These are phyloP conservation scores for Vigna unguiculata DNA, from an alignment of 306 rosid species.

Conservation along the genomic window DNA sequence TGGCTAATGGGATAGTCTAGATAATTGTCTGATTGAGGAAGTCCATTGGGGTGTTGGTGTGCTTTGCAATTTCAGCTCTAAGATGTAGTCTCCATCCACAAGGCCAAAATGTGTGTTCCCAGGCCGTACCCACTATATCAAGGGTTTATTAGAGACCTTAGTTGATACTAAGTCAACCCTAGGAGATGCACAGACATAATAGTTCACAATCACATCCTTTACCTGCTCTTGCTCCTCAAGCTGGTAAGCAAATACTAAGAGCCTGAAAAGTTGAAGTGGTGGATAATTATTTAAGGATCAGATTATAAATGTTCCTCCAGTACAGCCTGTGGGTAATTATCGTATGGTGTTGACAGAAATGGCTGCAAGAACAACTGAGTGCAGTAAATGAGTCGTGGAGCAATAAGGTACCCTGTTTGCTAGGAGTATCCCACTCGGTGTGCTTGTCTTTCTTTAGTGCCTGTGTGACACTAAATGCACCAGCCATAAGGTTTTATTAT, in stretches of 20 bases:
- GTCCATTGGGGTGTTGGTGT: constrained; percentile 21
- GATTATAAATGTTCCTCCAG: constrained; percentile 22
- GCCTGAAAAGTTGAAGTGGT: constrained; percentile 14
- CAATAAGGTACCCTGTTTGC: neutral
- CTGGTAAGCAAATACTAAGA: neutral
- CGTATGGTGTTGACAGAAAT: neutral
- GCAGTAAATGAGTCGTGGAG: constrained; percentile 11
- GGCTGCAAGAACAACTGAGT: constrained; percentile 9
- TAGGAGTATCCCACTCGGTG: constrained; percentile 25
- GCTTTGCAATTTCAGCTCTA: constrained; percentile 38
- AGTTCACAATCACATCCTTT: neutral
- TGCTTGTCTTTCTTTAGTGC: constrained; percentile 3
- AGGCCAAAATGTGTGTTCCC: constrained; percentile 50
- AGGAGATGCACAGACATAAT: neutral
- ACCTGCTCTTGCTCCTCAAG: neutral
- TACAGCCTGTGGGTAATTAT: neutral
- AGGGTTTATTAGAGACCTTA: constrained; percentile 45
- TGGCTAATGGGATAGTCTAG: constrained; percentile 7
- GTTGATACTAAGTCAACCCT: constrained; percentile 50
- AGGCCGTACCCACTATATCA: constrained; percentile 41
- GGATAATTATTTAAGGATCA: neutral
- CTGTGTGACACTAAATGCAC: neutral
- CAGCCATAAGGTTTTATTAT: neutral
- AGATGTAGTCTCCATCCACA: constrained; percentile 46
- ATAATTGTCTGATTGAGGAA: constrained; percentile 8